These are phyloP conservation scores for Nepenthes alata DNA, from an alignment of 179 eudicot genomes.

Conservation along the genomic window DNA sequence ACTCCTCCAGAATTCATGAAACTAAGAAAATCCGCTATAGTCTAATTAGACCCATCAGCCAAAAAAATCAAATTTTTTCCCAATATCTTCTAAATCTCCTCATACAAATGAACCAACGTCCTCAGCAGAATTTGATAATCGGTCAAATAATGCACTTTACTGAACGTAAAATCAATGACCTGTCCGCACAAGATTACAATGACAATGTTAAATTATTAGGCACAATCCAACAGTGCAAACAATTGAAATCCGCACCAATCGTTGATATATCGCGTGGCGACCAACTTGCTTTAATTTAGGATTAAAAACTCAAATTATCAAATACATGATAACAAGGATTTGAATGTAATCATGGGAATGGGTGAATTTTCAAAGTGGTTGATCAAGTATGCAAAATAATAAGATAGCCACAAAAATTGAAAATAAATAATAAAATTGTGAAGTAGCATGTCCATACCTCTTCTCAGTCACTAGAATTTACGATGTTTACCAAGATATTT, in stretches of 20 bases:
- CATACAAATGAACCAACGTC: slow-evolving; percentile 4
- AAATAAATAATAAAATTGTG: background rate
- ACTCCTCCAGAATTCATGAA: background rate
- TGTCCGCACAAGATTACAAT: slow-evolving; percentile 6
- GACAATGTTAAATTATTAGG: background rate
- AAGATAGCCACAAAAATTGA: background rate
- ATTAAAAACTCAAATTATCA: background rate
- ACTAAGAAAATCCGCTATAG: background rate
- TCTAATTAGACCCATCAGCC: slow-evolving; percentile 10
- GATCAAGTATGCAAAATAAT: background rate
- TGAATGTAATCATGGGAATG: background rate
- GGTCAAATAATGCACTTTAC: background rate
- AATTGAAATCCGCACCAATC: background rate
- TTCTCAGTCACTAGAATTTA: slow-evolving; percentile 4
- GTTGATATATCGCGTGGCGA: background rate
- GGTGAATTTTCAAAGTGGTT: background rate
- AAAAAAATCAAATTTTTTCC: slow-evolving; percentile 6
- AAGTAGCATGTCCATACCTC: slow-evolving; percentile 12
- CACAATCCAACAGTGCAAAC: background rate
- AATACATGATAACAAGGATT: background rate
- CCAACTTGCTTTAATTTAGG: background rate
- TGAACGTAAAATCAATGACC: slow-evolving; percentile 15
- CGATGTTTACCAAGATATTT: slow-evolving; percentile 2
- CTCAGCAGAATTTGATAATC: background rate
- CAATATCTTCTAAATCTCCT: slow-evolving; percentile 6